A percentile compares a stretch with the other conserved stretches of the same genome.
phyloP scores from a whole-genome alignment of 2,329 filamentous ascomycete genomes.

The Aureobasidium sp. region DNA sequence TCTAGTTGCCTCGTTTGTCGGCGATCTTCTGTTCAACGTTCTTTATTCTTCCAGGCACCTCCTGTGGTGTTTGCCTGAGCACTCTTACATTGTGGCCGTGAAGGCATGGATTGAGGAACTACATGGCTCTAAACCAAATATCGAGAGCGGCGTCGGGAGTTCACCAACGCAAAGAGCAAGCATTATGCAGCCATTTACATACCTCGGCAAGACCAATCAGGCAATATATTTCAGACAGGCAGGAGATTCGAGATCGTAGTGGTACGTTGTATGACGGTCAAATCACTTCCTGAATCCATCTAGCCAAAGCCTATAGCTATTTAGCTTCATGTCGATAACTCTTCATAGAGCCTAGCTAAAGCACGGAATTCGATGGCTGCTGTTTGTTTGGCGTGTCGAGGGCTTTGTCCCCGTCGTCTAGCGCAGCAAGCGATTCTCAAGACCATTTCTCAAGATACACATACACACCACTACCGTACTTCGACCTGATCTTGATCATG shows the following conservation, averaged over 20 bases:
- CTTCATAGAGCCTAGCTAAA: slow-evolving; percentile 54
- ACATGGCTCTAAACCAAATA: neutral
- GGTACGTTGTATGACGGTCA: slow-evolving; percentile 16
- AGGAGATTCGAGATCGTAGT: slow-evolving; percentile 12
- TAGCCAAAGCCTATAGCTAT: slow-evolving; percentile 39
- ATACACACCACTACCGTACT: slow-evolving; percentile 5
- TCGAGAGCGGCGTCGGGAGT: neutral
- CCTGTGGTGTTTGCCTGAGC: neutral
- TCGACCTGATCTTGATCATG: slow-evolving; percentile 5
- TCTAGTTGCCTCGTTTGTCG: neutral
- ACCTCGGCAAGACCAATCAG: slow-evolving; percentile 10
- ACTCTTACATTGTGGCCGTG: neutral
- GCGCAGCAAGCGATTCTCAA: slow-evolving; percentile 6
- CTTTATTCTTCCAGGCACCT: neutral
- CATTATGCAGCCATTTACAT: slow-evolving; percentile 13
- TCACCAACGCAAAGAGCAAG: neutral
- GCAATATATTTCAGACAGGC: slow-evolving; percentile 13
- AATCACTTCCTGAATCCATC: slow-evolving; percentile 5
- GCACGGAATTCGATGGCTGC: slow-evolving; percentile 16
- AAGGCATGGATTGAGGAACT: neutral
- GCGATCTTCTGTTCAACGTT: neutral
- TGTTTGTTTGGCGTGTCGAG: neutral
- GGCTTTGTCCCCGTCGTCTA: neutral
- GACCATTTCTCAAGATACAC: slow-evolving; percentile 3
- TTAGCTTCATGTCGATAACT: slow-evolving; percentile 63